These are phyloP conservation scores for Rhizopogon vinicolor DNA, from an alignment of 768 basidiomycete genomes.

Conservation along the genomic window DNA sequence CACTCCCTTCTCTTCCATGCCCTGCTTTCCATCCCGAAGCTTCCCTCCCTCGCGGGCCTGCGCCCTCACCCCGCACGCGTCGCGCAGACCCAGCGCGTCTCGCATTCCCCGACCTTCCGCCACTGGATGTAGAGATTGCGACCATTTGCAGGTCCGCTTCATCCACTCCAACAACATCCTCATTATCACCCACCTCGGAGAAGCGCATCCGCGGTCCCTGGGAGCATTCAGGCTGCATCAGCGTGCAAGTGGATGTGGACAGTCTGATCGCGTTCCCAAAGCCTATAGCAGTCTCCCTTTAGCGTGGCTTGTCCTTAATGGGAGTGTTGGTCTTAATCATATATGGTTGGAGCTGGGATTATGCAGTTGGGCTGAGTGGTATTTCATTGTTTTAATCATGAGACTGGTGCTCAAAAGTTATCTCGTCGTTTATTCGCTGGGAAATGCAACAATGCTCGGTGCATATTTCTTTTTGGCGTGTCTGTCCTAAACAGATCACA, in stretches of 20 bases:
- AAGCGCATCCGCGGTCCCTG: constrained; percentile 46
- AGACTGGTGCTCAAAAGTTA: constrained; percentile 6
- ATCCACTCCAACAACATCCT: constrained; percentile 3
- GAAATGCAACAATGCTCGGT: constrained; percentile 6
- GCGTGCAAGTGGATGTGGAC: constrained; percentile 40
- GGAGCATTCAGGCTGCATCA: constrained; percentile 49
- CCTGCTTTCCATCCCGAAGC: constrained; percentile 42
- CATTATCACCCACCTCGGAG: constrained; percentile 14
- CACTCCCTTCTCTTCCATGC: constrained; percentile 60
- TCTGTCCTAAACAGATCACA: neutral
- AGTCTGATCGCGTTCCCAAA: constrained; percentile 40
- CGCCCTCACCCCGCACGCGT: constrained; percentile 14
- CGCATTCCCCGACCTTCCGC: constrained; percentile 18
- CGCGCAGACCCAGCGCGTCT: constrained; percentile 3
- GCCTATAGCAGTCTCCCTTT: constrained; percentile 33
- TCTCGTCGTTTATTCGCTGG: neutral
- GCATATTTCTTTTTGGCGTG: constrained; percentile 1
- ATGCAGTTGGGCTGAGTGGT: constrained; percentile 3
- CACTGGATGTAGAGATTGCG: constrained; percentile 17
- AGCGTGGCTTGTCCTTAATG: neutral
- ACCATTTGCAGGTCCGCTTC: constrained; percentile 9
- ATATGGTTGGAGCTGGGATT: neutral
- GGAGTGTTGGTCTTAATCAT: neutral
- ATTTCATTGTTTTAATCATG: constrained; percentile 1
- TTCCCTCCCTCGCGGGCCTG: constrained; percentile 15